These are phyloP conservation scores for Scheffersomyces segobiensis DNA, from an alignment of 1,139 yeast species.

Conservation along the genomic window DNA sequence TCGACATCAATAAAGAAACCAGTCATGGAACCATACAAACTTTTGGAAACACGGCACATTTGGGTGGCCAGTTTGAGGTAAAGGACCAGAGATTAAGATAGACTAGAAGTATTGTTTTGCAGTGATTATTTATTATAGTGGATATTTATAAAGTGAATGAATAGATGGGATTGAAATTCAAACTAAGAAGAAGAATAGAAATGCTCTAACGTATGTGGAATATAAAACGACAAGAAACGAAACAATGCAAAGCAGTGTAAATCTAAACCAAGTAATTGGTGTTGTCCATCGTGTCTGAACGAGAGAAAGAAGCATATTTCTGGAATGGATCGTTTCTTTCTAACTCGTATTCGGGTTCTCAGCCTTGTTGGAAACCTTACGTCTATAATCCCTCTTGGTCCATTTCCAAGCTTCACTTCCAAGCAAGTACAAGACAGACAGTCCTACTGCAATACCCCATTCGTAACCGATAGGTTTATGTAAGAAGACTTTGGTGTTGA, in stretches of 20 bases:
- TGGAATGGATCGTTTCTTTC: conserved; percentile 66
- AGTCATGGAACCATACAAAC: conserved; percentile 43
- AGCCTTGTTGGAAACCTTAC: conserved; percentile 35
- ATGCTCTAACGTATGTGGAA: not conserved
- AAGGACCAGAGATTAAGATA: conserved; percentile 46
- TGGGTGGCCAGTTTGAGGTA: conserved; percentile 58
- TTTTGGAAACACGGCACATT: conserved; percentile 64
- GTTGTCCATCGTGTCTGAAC: conserved; percentile 39
- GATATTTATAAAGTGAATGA: not conserved
- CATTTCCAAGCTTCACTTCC: conserved; percentile 72
- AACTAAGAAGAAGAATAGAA: not conserved
- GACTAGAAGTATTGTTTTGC: not conserved
- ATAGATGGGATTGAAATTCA: not conserved
- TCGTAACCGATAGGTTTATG: conserved; percentile 77
- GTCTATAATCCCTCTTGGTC: conserved; percentile 58
- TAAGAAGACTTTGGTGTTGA: conserved; percentile 73
- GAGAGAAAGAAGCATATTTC: conserved; percentile 59
- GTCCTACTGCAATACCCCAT: conserved; percentile 79
- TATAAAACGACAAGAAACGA: not conserved
- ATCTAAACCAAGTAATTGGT: not conserved
- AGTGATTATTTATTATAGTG: not conserved
- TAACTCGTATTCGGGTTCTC: conserved; percentile 65
- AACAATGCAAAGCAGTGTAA: not conserved
- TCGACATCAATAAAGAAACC: conserved; percentile 49
- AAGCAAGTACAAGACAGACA: conserved; percentile 56